phyloP scores from a whole-genome alignment of 1,139 yeast species.

The Candida smagusa region DNA sequence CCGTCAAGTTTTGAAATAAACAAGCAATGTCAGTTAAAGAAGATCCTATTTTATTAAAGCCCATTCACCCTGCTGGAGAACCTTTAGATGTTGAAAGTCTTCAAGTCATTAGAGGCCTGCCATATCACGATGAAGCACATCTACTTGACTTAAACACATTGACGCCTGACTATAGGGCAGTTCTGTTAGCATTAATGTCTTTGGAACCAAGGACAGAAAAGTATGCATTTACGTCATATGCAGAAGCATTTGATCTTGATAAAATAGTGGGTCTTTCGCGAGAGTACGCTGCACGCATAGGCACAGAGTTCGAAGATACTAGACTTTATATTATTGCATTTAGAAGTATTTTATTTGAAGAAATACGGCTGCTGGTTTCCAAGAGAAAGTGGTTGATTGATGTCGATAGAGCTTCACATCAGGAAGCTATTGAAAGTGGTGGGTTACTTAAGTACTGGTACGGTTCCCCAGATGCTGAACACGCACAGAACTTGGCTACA shows the following conservation, averaged over 20 bases:
- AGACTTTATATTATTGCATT: constrained; percentile 28
- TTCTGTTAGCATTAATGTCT: constrained; percentile 27
- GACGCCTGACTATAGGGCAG: constrained; percentile 15
- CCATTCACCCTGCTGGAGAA: constrained; percentile 10
- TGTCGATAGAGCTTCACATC: constrained; percentile 26
- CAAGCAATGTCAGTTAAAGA: constrained; percentile 7
- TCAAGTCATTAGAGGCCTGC: constrained; percentile 21
- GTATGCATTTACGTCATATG: constrained; percentile 22
- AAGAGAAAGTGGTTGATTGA: constrained; percentile 20
- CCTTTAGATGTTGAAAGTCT: constrained; percentile 9
- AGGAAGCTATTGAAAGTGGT: constrained; percentile 29
- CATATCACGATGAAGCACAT: constrained; percentile 25
- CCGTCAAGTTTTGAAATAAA: background rate
- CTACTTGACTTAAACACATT: constrained; percentile 19
- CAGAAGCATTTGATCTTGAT: constrained; percentile 22
- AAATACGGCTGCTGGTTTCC: constrained; percentile 19
- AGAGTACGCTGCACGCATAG: constrained; percentile 13
- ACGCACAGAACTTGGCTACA: constrained; percentile 30
- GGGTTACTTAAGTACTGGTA: constrained; percentile 33
- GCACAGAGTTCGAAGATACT: constrained; percentile 14
- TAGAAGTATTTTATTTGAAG: constrained; percentile 23
- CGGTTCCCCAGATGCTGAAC: constrained; percentile 25
- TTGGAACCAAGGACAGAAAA: constrained; percentile 13
- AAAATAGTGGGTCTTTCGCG: constrained; percentile 15
- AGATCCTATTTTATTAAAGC: constrained; percentile 11